phyloP scores from a whole-genome alignment of 306 rosid species.

The Prunus mira region DNA sequence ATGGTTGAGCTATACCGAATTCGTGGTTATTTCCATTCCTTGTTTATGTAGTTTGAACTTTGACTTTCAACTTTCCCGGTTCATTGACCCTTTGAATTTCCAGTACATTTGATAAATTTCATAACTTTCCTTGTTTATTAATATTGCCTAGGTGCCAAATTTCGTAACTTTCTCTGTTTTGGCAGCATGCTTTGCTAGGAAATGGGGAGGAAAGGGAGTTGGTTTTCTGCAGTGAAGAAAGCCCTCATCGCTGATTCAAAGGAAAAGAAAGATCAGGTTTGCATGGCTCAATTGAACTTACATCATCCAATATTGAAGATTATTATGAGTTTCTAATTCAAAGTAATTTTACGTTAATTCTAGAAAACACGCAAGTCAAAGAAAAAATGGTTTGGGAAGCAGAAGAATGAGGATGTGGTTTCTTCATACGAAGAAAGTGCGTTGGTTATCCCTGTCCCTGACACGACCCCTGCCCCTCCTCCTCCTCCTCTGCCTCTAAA shows the following conservation, averaged over 20 bases:
- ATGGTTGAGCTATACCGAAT: not conserved
- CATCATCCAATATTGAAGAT: not conserved
- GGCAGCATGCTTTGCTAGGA: slow-evolving; percentile 31
- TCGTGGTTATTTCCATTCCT: not conserved
- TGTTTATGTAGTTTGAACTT: slow-evolving; percentile 11
- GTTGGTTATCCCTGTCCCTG: slow-evolving; percentile 16
- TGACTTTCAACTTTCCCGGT: slow-evolving; percentile 6
- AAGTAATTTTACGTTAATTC: not conserved
- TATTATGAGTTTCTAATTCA: slow-evolving; percentile 15
- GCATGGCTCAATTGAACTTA: not conserved
- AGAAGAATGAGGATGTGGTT: slow-evolving; percentile 28
- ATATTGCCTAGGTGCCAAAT: not conserved
- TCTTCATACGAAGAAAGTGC: slow-evolving; percentile 21
- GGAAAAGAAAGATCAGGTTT: slow-evolving; percentile 77
- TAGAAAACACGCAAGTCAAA: slow-evolving; percentile 59
- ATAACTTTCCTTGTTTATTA: not conserved
- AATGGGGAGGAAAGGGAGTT: slow-evolving; percentile 92
- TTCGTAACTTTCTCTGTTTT: slow-evolving; percentile 14
- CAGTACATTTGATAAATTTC: not conserved
- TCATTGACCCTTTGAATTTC: slow-evolving; percentile 19
- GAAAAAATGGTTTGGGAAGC: slow-evolving; percentile 60
- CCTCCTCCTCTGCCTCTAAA: slow-evolving; percentile 20
- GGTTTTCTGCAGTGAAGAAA: slow-evolving; percentile 82
- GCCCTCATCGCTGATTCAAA: slow-evolving; percentile 54
- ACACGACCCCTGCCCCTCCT: not conserved